Evolutionary conservation across 164 flowering plant species (phyloP).

Genomic region (Chloranthus sessilifolius): DNA sequence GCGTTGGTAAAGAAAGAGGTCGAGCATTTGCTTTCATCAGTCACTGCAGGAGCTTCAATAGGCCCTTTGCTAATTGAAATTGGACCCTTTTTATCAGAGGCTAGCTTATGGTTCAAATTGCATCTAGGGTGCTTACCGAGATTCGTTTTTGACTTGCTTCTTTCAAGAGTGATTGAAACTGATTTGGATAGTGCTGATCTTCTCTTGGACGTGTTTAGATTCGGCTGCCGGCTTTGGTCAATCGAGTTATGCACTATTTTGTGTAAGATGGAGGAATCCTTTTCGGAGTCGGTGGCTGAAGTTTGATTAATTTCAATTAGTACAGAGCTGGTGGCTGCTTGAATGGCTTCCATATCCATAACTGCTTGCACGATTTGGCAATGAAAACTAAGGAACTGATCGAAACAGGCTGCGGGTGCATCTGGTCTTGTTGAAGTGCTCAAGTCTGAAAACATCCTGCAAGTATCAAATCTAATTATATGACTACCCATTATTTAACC

Average conservation of each 20-base stretch:
- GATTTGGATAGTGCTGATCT: slow-evolving; percentile 50
- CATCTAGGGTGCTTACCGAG: slow-evolving; percentile 4
- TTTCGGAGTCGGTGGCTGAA: slow-evolving; percentile 21
- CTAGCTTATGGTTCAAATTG: slow-evolving; percentile 17
- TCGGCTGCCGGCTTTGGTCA: slow-evolving; percentile 29
- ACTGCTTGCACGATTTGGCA: slow-evolving; percentile 63
- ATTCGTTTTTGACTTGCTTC: slow-evolving; percentile 28
- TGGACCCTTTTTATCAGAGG: too few species aligned
- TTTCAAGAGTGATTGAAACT: slow-evolving; percentile 42
- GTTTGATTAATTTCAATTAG: slow-evolving; percentile 20
- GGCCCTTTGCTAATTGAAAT: too few species aligned
- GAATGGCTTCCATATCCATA: slow-evolving; percentile 68
- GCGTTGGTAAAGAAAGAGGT: slow-evolving; percentile 41
- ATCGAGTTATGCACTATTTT: slow-evolving; percentile 44
- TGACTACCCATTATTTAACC: too few species aligned
- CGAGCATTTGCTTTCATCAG: slow-evolving; percentile 69
- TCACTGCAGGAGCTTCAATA: slow-evolving; percentile 28
- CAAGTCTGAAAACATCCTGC: slow-evolving; percentile 75
- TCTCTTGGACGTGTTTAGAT: slow-evolving; percentile 41
- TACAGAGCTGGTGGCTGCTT: slow-evolving; percentile 50
- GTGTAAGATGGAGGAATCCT: slow-evolving; percentile 29
- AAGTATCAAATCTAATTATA: too few species aligned
- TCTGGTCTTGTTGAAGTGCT: slow-evolving; percentile 62
- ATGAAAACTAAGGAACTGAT: slow-evolving; percentile 76
- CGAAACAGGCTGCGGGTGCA: slow-evolving; percentile 67